Percentiles rank a stretch among this genome's conserved stretches.
phyloP scores from a whole-genome alignment of 148 eudicot genomes.

The Dianthus caryophyllus region DNA sequence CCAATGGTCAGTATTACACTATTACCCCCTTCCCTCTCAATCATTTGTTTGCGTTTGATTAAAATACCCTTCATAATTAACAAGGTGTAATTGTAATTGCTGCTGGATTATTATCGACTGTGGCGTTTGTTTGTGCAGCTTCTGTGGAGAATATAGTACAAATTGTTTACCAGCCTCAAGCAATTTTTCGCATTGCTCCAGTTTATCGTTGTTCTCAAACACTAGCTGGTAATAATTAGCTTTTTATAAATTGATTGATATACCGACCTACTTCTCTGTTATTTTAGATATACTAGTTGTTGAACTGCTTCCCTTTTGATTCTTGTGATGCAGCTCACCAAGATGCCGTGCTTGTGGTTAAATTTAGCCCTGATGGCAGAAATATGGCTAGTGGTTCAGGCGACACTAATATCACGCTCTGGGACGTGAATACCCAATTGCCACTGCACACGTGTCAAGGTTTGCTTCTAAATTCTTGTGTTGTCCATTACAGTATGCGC shows the following conservation, averaged over 20 bases:
- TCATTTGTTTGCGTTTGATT: no score
- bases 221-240: constrained; percentile 1
- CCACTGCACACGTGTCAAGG: constrained; percentile 87
- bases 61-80: constrained; percentile 66
- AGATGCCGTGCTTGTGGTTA: constrained; percentile 89
- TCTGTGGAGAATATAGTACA: constrained; percentile 93
- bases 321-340: constrained; percentile 55
- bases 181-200: constrained; percentile 87
- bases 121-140: constrained; percentile 41
- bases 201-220: constrained; percentile 72
- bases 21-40: no score
- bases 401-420: constrained; percentile 79
- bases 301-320: neutral
- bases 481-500: no score
- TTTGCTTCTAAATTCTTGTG: constrained; percentile 29
- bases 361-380: constrained; percentile 92
- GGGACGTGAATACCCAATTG: constrained; percentile 87
- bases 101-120: neutral
- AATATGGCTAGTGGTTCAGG: constrained; percentile 94
- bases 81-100: constrained; percentile 41
- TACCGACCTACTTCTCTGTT: neutral
- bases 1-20: neutral
- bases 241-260: neutral
- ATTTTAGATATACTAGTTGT: neutral
- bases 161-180: constrained; percentile 93